A percentile compares a stretch with the other conserved stretches of the same genome.
These are phyloP conservation scores for Magnusiomyces clavatus DNA, from an alignment of 1,139 yeast genomes.

Conservation along the genomic window DNA sequence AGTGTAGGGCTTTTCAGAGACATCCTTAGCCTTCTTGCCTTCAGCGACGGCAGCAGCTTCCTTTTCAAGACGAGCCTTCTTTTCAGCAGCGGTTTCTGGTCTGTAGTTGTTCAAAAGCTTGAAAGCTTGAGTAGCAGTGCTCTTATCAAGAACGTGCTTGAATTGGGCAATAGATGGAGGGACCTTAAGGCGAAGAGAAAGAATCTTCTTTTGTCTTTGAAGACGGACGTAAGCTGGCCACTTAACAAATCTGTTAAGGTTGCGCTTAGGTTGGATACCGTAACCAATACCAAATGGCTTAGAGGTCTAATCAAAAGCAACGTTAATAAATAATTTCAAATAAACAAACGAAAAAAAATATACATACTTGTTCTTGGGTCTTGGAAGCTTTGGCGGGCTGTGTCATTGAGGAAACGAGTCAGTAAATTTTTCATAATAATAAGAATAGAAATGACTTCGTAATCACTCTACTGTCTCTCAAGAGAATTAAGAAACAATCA, in stretches of 20 bases:
- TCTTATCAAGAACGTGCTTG: constrained; percentile 92
- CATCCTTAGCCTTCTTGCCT: constrained; percentile 94
- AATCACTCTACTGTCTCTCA: constrained; percentile 31
- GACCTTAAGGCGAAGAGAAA: constrained; percentile 91
- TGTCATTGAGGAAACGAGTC: constrained; percentile 59
- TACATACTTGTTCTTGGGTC: constrained; percentile 26
- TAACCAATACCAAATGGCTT: constrained; percentile 91
- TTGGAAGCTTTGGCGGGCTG: constrained; percentile 60
- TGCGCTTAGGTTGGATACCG: constrained; percentile 88
- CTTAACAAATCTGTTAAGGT: constrained; percentile 91
- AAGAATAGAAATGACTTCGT: constrained; percentile 13
- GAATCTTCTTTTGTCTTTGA: constrained; percentile 96
- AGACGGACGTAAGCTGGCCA: constrained; percentile 98
- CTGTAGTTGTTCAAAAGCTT: constrained; percentile 97
- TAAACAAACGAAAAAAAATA: neutral
- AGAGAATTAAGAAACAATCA: constrained; percentile 13
- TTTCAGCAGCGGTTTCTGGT: constrained; percentile 94
- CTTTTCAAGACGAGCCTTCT: constrained; percentile 97
- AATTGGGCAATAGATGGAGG: constrained; percentile 98
- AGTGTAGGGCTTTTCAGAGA: constrained; percentile 88
- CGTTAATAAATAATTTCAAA: neutral
- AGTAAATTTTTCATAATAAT: constrained; percentile 17
- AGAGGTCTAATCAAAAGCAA: neutral
- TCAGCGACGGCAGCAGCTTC: constrained; percentile 98
- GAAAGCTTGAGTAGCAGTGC: constrained; percentile 95